These are phyloP conservation scores for Capsella rubella DNA, from an alignment of 441 rosid genomes.

Conservation along the genomic window DNA sequence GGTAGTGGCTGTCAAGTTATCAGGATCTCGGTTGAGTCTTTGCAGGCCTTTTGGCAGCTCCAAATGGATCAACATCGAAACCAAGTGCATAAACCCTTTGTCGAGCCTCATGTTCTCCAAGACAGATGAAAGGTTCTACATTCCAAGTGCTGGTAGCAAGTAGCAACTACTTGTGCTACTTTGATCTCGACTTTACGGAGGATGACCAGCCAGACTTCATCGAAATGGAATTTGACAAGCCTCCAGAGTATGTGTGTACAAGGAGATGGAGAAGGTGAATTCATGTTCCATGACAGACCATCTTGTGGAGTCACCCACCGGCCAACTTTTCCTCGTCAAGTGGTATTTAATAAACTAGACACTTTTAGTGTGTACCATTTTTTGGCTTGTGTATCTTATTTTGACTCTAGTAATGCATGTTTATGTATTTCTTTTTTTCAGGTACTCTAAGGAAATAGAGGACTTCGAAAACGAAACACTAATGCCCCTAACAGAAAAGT, in stretches of 20 bases:
- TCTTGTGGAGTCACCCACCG: slow-evolving; percentile 31
- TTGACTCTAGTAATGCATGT: background rate
- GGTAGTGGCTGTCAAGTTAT: slow-evolving; percentile 24
- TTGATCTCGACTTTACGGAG: too few relatives aligned
- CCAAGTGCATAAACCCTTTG: background rate
- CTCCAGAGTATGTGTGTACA: too few relatives aligned
- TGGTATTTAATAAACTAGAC: slow-evolving; percentile 7
- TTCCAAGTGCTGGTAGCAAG: too few relatives aligned
- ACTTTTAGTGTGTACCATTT: background rate
- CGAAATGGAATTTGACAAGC: too few relatives aligned
- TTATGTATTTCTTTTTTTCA: background rate
- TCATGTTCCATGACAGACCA: background rate
- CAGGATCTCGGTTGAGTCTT: slow-evolving; percentile 13
- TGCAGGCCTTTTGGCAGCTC: slow-evolving; percentile 8
- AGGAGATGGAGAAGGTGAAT: too few relatives aligned
- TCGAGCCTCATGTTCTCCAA: slow-evolving; percentile 18
- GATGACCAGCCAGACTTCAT: too few relatives aligned
- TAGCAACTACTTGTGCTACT: too few relatives aligned
- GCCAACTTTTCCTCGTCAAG: slow-evolving; percentile 27
- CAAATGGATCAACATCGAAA: slow-evolving; percentile 8
- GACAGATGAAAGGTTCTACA: too few relatives aligned
- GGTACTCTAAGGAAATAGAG: background rate
- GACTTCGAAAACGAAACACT: background rate
- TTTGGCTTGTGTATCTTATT: background rate
- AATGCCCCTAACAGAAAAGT: background rate